Percentiles rank a stretch among this genome's conserved stretches.
phyloP scores from a whole-genome alignment of 164 flowering plant species.

The Magnolia sinica region DNA sequence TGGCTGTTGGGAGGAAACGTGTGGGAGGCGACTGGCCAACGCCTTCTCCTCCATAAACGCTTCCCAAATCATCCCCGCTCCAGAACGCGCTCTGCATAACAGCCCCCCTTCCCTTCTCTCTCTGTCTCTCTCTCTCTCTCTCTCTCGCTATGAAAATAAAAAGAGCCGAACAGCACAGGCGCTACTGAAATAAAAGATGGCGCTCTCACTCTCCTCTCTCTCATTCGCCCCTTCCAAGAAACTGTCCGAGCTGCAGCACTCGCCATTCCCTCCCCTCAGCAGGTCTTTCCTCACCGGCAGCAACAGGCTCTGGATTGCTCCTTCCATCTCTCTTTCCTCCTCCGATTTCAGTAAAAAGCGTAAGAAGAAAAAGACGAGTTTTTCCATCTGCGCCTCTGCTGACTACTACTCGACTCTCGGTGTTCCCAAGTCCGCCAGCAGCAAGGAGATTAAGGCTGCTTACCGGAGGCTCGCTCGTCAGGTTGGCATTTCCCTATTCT shows the following conservation, averaged over 20 bases:
- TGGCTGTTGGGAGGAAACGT: background rate
- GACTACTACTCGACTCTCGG: conserved; percentile 94
- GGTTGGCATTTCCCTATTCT: conserved; percentile 36
- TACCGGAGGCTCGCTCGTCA: conserved; percentile 88
- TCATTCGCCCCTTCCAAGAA: conserved; percentile 9
- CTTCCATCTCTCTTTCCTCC: conserved; percentile 19
- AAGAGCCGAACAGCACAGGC: background rate
- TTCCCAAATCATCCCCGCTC: background rate
- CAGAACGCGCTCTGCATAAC: background rate
- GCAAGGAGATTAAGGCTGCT: conserved; percentile 88
- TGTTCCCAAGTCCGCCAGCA: conserved; percentile 67
- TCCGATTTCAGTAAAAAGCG: conserved; percentile 13
- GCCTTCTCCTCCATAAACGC: background rate
- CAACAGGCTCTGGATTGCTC: conserved; percentile 16
- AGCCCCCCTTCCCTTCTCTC: too few relatives aligned
- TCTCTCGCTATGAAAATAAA: background rate
- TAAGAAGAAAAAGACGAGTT: conserved; percentile 2
- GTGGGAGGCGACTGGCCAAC: background rate
- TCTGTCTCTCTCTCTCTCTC: background rate
- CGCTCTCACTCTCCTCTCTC: conserved; percentile 14
- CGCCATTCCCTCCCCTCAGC: background rate
- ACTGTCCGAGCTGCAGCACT: conserved; percentile 18
- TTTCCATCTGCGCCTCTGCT: conserved; percentile 44
- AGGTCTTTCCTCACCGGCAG: conserved; percentile 37
- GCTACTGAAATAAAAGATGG: background rate